Percentiles rank a stretch among this genome's conserved stretches.
phyloP scores from a whole-genome alignment of 2,329 filamentous ascomycete species.

The Talaromyces sp. region DNA sequence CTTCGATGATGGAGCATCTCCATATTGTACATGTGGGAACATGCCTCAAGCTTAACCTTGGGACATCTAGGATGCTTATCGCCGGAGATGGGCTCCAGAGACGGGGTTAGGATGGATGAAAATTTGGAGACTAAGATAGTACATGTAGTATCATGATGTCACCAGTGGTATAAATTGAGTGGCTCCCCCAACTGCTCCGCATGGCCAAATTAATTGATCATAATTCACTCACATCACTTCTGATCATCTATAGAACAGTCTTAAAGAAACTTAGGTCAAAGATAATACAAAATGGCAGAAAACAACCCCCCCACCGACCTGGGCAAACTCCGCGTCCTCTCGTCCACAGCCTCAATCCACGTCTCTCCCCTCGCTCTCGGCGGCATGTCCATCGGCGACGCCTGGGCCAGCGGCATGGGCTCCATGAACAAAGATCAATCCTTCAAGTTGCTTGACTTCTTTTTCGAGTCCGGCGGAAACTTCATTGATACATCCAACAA shows the following conservation, averaged over 20 bases:
- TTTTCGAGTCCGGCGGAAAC: constrained; percentile 64
- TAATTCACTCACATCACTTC: not conserved
- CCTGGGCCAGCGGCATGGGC: constrained; percentile 56
- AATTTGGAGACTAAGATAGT: no score
- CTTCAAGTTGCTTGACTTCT: constrained; percentile 65
- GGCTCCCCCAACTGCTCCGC: not conserved
- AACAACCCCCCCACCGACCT: constrained; percentile 54
- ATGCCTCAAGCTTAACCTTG: not conserved
- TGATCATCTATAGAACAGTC: not conserved
- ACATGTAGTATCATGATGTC: not conserved
- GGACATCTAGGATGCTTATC: no score
- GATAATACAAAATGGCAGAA: not conserved
- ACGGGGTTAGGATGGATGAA: no score
- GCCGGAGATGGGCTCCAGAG: no score
- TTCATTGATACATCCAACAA: constrained; percentile 71
- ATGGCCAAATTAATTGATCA: no score
- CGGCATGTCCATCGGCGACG: constrained; percentile 38
- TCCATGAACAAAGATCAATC: constrained; percentile 60
- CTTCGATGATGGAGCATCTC: not conserved
- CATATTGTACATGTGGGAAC: not conserved
- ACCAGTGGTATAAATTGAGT: not conserved
- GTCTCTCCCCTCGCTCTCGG: constrained; percentile 60
- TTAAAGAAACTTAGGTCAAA: no score
- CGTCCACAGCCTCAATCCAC: constrained; percentile 61
- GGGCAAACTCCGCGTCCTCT: constrained; percentile 63